Evolutionary conservation across 176 grass and related monocot species (phyloP), one percentile per base, ranked within the genome.

Genomic region (Typha latifolia): DNA sequence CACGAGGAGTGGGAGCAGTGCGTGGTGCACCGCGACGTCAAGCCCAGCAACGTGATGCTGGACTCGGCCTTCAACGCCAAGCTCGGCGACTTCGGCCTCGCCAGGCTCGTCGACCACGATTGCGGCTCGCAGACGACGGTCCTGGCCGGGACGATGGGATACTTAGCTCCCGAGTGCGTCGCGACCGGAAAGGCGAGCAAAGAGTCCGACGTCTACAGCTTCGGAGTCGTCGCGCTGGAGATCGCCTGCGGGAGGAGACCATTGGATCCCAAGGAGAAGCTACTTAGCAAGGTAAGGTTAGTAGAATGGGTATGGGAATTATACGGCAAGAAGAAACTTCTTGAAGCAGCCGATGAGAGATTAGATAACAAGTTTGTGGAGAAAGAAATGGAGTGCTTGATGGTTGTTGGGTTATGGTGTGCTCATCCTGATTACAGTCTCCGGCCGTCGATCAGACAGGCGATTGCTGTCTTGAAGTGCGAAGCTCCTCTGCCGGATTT

Each of bases 1-100:
- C 87, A 90, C 3, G 83, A 90, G 37, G 87, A 90, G 67, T 90
- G 83, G 82, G 87, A 90, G 49, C 83, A 86, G 66, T 90, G 87
- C 32, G 80, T 90, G 1, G 77, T 90, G 21, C 87, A 86, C 47
- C 79, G 80, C 12, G 87, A 90, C 48, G 43, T 90, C 62, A 90
- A 90, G 43, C 77, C 87, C 14, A 90, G 87, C 80, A 90, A 90
- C 16, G 83, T 90, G 3, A 90, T 90, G 83, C 83, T 90, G 20
- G 83, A 90, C 62, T 83, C 87, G 5, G 63, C 66, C 19, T 90
- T 86, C 77, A 86, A 77, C 0, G 87, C 75, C 2, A 90, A 86
- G 70, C 87, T 90, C 62, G 87, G 87, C 32, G 87, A 90, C 66
- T 90, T 90, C 15, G 87, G 87, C 20, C 77, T 90, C 5, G 87